phyloP scores from a whole-genome alignment of 2,329 filamentous ascomycete species.

The Emmonsiellopsis sp. region DNA sequence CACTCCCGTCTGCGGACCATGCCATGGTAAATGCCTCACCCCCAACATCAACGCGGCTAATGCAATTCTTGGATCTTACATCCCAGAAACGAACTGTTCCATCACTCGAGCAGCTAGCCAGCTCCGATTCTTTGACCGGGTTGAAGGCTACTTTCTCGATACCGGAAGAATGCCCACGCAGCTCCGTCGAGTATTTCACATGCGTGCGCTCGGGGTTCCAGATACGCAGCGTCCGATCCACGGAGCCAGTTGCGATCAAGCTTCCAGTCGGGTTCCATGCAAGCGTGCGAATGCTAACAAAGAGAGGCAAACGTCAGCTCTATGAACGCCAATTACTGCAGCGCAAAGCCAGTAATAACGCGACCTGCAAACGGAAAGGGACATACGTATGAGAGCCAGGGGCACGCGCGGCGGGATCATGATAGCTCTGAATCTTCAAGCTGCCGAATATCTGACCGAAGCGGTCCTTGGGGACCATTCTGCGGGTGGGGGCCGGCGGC shows the following conservation, averaged over 20 bases:
- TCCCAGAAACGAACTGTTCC: constrained; percentile 44
- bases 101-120: constrained; percentile 42
- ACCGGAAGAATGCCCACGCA: constrained; percentile 38
- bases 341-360: no score
- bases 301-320: constrained; percentile 23
- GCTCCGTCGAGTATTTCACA: constrained; percentile 39
- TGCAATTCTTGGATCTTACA: constrained; percentile 40
- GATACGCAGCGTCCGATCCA: constrained; percentile 80
- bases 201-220: constrained; percentile 61
- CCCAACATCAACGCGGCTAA: constrained; percentile 40
- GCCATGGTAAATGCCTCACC: constrained; percentile 41
- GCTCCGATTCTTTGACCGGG: constrained; percentile 39
- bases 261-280: constrained; percentile 83
- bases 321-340: not conserved
- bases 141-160: constrained; percentile 44
- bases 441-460: constrained; percentile 59
- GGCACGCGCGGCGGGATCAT: constrained; percentile 50
- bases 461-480: constrained; percentile 51
- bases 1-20: constrained; percentile 40
- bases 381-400: constrained; percentile 50
- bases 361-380: not conserved
- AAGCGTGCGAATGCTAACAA: constrained; percentile 61
- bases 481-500: constrained; percentile 27
- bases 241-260: constrained; percentile 76
- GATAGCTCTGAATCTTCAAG: constrained; percentile 63